These are phyloP conservation scores for Fusarium udum DNA, from an alignment of 2,329 filamentous ascomycete genomes.

Conservation along the genomic window DNA sequence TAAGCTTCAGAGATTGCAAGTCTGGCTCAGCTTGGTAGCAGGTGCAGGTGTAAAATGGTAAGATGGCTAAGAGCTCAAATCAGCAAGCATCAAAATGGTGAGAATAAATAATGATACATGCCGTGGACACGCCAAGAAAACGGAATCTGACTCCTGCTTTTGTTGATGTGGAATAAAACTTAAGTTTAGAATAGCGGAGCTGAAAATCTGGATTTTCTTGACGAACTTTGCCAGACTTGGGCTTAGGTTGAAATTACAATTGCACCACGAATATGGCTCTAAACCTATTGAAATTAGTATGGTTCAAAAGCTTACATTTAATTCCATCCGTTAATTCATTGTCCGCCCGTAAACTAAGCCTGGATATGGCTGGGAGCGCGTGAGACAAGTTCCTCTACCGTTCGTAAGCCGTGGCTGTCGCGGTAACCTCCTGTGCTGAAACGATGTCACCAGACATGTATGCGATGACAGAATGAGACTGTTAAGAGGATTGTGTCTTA, in stretches of 20 bases:
- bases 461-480: background rate
- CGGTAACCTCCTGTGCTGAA: background rate
- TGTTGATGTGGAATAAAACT: background rate
- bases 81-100: background rate
- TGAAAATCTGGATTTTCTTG: background rate
- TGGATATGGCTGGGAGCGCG: rapidly evolving
- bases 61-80: background rate
- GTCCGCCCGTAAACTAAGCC: rapidly evolving
- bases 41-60: background rate
- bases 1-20: background rate
- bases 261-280: rapidly evolving
- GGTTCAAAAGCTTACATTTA: background rate
- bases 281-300: rapidly evolving
- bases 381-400: background rate
- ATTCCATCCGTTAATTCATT: rapidly evolving
- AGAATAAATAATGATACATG: background rate
- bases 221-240: background rate
- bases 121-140: background rate
- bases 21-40: too few species aligned
- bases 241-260: background rate
- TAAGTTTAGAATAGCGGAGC: background rate
- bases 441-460: background rate
- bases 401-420: too few species aligned
- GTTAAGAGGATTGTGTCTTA: background rate
- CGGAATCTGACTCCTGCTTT: background rate